Evolutionary conservation across 495 filamentous ascomycete species (phyloP), one percentile per base, ranked within the genome.

Genomic region (Daldinia concentrica): DNA sequence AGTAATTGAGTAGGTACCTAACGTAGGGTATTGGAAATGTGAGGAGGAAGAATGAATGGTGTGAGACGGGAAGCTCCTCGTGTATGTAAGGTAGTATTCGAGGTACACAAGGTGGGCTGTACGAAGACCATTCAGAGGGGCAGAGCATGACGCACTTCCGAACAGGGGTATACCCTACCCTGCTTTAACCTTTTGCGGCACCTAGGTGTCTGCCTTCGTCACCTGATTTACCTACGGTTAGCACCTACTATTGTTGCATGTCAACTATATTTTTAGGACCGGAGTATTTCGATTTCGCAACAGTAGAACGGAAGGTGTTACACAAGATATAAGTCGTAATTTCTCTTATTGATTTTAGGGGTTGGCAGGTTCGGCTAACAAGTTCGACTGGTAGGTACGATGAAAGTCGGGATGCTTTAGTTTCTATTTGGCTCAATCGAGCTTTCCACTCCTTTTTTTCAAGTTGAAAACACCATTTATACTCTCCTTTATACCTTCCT

Each of bases 91-190:
- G 41, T 48, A 19, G 26, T 8, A 30, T 26, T 39, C 2, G 36
- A 30, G 26, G 7, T 37, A 62, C 48, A 59, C 30, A 45, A 69
- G 50, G 71, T 69, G 70, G 55, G 70, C 60, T 73, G 59, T 57
- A 22, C 17, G 41, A 45, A 45, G 1, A 17, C 43, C 0, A 48
- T 48, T 48, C 48, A 24, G 41, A 34, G 72, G 74, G 74, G 54
- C 54, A 57, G 54, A 66, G 74, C 72, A 76, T 76, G 74, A 76
- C 72, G 74, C 74, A 76, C 57, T 37, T 30, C 56, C 50, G 24
- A 66, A 68, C 74, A 74, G 68, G 74, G 74, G 32, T 70, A 22
- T 66, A 24, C 36, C 65, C 64, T 56, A 32, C 12, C 48, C 14
- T 24, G 12, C 34, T 27, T 37, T 61, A 61, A 19, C 64, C 58